phyloP scores from a whole-genome alignment of 2,329 filamentous ascomycete species.

The Claviceps cyperi region DNA sequence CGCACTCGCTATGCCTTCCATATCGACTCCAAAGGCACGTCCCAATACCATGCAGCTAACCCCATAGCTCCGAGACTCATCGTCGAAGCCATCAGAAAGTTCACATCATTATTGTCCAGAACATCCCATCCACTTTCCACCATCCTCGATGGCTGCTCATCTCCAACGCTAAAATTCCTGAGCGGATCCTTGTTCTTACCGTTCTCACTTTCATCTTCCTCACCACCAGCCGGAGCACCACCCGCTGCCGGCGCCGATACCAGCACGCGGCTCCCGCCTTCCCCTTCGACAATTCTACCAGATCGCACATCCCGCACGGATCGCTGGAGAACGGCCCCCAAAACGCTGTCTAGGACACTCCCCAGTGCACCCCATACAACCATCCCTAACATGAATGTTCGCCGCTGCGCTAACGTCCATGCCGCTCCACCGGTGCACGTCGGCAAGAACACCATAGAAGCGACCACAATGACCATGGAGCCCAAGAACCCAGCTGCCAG shows the following conservation, averaged over 20 bases:
- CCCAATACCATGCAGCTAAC: constrained; percentile 46
- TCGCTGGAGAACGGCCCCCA: constrained; percentile 73
- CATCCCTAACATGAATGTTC: constrained; percentile 39
- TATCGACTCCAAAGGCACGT: constrained; percentile 29
- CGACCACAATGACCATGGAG: constrained; percentile 53
- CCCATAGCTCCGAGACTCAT: constrained; percentile 72
- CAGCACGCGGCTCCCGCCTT: constrained; percentile 50
- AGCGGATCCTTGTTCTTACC: constrained; percentile 35
- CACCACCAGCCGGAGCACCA: constrained; percentile 18
- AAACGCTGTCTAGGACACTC: constrained; percentile 72
- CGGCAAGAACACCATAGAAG: constrained; percentile 52
- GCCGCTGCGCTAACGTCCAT: constrained; percentile 34
- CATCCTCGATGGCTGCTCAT: constrained; percentile 44
- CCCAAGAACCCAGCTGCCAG: constrained; percentile 61
- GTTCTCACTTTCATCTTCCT: constrained; percentile 22
- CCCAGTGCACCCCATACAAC: constrained; percentile 63
- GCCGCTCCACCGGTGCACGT: constrained; percentile 40
- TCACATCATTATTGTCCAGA: constrained; percentile 91
- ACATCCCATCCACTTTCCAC: constrained; percentile 56
- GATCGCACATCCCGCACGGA: constrained; percentile 73
- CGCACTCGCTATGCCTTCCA: neutral
- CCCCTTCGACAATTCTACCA: constrained; percentile 81
- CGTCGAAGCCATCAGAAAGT: constrained; percentile 72
- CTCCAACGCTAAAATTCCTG: constrained; percentile 36
- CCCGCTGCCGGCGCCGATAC: constrained; percentile 21